A percentile compares a stretch with the other conserved stretches of the same genome.
Evolutionary conservation across 768 basidiomycete species (phyloP).

Genomic region (Boletus rubropictus): DNA sequence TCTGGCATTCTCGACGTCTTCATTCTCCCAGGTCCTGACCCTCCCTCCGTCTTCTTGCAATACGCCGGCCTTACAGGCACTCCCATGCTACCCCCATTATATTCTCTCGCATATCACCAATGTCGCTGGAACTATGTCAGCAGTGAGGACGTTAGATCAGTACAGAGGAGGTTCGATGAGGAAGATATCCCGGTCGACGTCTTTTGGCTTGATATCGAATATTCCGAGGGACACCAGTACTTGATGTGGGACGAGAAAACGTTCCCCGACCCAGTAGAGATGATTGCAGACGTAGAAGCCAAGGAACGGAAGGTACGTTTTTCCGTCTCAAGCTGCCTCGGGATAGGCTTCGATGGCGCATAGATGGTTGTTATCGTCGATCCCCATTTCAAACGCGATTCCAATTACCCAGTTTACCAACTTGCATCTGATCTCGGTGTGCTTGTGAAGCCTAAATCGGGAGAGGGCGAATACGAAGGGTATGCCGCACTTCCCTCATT

Average conservation of each 20-base stretch:
- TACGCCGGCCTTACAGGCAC: constrained; percentile 83
- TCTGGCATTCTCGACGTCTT: constrained; percentile 94
- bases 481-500: constrained; percentile 2
- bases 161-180: constrained; percentile 86
- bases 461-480: constrained; percentile 85
- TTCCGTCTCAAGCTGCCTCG: not conserved
- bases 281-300: constrained; percentile 86
- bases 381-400: constrained; percentile 85
- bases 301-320: constrained; percentile 70
- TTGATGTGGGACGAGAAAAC: constrained; percentile 92
- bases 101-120: constrained; percentile 93
- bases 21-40: constrained; percentile 86
- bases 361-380: constrained; percentile 98
- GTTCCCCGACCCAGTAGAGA: constrained; percentile 92
- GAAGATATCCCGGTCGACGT: constrained; percentile 94
- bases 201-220: constrained; percentile 97
- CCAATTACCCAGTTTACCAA: constrained; percentile 77
- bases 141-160: constrained; percentile 78
- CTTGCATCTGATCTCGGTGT: constrained; percentile 77
- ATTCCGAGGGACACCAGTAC: constrained; percentile 90
- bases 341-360: not conserved
- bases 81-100: constrained; percentile 82
- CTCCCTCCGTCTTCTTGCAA: constrained; percentile 76
- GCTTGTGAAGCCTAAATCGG: constrained; percentile 76
- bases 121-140: constrained; percentile 98